Evolutionary conservation across 257 asterid species (phyloP), one percentile per base, ranked within the genome.

Genomic region (Vinca minor): DNA sequence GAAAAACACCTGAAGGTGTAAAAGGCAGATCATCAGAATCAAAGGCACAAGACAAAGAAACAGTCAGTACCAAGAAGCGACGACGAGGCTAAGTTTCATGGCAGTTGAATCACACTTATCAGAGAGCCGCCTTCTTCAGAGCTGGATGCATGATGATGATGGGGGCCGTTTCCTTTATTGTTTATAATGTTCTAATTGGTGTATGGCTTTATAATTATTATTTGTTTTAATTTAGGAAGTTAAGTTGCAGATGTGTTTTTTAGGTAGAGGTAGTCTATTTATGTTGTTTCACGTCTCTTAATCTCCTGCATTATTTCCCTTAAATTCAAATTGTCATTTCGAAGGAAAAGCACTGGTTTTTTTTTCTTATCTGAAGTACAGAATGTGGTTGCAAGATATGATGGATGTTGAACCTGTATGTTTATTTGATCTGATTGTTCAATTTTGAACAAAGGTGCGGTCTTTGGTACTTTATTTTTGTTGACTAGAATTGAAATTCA

Each of bases 11-110:
- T 4, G 86, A 71, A 58, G 64, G 68, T 13, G 55, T 53, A 68
- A 85, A 85, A 67, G 78, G 79, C 20, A 84, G 72, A 77, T 67
- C 77, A 11, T 34, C 70, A 46, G 84, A 74, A 61, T 67, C 79
- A 36, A 83, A 79, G 74, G 79, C 78, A 26, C 81, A 69, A 66
- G 88, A 76, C 69, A 80, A 56, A 56, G 96, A 81, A 77, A 26
- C 77, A 4, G 81, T 77, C 69, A 66, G 79, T 35, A 79, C 77
- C 34, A 91, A 83, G 83, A 91, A 86, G 70, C 81, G 92, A 47
- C 76, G 77, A 34, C 77, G 85, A 61, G 80, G 77, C 35, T 39
- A 41, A 36, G 42, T 4, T 56, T 17, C 4, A 1, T 44, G n/a
- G 7, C 58, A n/a, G n/a, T 53, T 68, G 52, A 47, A 14, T 5